Percentiles rank a stretch among this genome's conserved stretches.
These are phyloP conservation scores for Serendipita sp. DNA, from an alignment of 768 basidiomycete species.

Conservation along the genomic window DNA sequence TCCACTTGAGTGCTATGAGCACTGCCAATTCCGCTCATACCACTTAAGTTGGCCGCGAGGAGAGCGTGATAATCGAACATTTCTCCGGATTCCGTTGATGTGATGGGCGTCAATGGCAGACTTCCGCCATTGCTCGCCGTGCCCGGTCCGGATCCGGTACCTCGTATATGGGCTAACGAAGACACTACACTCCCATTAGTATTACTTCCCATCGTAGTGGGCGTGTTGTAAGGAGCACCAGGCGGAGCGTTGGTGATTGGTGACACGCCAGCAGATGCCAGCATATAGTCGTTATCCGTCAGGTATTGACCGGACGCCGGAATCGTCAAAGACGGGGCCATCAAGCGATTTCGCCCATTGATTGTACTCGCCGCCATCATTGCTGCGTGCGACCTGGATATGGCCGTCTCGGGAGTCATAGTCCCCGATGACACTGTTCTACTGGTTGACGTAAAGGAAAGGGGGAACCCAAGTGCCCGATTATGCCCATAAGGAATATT, in stretches of 20 bases:
- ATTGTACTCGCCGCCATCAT: too few species aligned
- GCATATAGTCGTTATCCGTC: neutral
- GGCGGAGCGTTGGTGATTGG: neutral
- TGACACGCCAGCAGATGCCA: neutral
- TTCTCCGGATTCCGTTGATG: neutral
- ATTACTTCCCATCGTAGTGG: neutral
- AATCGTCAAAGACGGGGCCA: neutral
- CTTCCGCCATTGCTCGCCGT: neutral
- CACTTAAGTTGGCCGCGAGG: neutral
- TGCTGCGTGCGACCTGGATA: neutral
- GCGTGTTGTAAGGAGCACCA: neutral
- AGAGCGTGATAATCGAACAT: neutral
- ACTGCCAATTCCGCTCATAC: too few species aligned
- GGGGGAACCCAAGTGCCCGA: neutral
- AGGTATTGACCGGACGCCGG: neutral
- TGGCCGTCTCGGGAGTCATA: neutral
- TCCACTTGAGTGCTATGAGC: too few species aligned
- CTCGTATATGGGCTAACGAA: neutral
- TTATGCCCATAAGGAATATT: neutral
- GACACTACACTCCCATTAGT: neutral
- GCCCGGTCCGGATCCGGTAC: neutral
- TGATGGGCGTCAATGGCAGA: slow-evolving; percentile 1
- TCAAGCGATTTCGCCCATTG: neutral
- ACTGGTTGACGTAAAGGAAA: neutral
- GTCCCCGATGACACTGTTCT: neutral